These are phyloP conservation scores for Helicosporidium sp. DNA, from an alignment of 139 green algal species.

Conservation along the genomic window DNA sequence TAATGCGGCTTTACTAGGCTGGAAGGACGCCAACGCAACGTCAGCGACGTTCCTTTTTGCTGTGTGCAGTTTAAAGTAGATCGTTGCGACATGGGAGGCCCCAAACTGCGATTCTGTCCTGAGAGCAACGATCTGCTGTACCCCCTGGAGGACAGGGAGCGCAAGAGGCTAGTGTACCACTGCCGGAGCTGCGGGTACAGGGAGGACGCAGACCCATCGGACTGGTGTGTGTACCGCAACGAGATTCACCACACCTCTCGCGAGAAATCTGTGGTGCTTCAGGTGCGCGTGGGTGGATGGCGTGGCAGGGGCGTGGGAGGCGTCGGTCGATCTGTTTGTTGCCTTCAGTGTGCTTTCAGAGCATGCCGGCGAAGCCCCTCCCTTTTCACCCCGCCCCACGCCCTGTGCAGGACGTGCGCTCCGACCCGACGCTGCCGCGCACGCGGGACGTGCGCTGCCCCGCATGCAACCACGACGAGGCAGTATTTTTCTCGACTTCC, in stretches of 20 bases:
- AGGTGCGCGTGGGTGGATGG: constrained; percentile 4
- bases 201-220: constrained; percentile 29
- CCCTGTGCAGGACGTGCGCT: constrained; percentile 49
- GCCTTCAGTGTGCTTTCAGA: too few species aligned
- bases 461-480: constrained; percentile 58
- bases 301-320: too few species aligned
- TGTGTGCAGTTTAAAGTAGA: too few species aligned
- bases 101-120: constrained; percentile 59
- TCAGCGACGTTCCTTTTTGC: too few species aligned
- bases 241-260: constrained; percentile 54
- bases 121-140: constrained; percentile 75
- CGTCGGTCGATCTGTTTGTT: too few species aligned
- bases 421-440: constrained; percentile 67
- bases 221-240: constrained; percentile 54
- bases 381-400: neutral
- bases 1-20: too few species aligned
- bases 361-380: too few species aligned
- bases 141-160: constrained; percentile 49
- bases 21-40: too few species aligned
- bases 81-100: constrained; percentile 14
- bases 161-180: constrained; percentile 50
- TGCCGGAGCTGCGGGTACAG: constrained; percentile 67
- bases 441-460: constrained; percentile 65
- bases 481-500: constrained; percentile 59
- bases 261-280: constrained; percentile 57